These are phyloP conservation scores for Evansstolkia leycettana DNA, from an alignment of 495 filamentous ascomycete species.

Conservation along the genomic window DNA sequence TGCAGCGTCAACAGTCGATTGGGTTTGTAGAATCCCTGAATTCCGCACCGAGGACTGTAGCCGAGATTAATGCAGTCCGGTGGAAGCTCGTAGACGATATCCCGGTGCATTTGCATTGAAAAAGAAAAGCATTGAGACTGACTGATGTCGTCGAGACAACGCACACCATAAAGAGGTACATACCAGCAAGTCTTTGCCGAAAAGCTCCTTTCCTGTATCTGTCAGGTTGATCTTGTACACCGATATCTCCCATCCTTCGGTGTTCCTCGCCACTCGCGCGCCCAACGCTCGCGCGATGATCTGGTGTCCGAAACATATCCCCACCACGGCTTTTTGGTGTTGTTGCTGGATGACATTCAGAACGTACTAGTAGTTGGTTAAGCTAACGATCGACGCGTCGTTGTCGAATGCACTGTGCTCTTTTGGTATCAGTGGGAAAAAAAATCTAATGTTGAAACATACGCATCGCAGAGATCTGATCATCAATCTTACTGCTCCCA, in stretches of 20 bases:
- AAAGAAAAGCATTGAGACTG: neutral
- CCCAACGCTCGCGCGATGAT: conserved; percentile 71
- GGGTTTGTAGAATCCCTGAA: conserved; percentile 66
- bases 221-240: conserved; percentile 57
- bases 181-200: conserved; percentile 54
- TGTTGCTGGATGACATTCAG: conserved; percentile 37
- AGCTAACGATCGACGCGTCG: conserved; percentile 56
- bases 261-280: conserved; percentile 45
- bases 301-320: conserved; percentile 88
- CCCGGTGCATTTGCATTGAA: conserved; percentile 85
- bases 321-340: conserved; percentile 52
- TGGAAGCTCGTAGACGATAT: conserved; percentile 56
- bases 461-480: too few relatives aligned
- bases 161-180: too few relatives aligned
- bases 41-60: conserved; percentile 45
- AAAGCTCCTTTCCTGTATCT: conserved; percentile 52
- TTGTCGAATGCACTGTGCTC: conserved; percentile 48
- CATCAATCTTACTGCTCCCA: conserved; percentile 41
- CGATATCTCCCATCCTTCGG: conserved; percentile 65
- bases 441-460: neutral
- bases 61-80: conserved; percentile 50
- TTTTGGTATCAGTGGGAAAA: conserved; percentile 11
- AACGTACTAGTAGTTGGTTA: conserved; percentile 57
- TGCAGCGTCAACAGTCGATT: conserved; percentile 58
- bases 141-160: too few relatives aligned